phyloP scores from a whole-genome alignment of 495 filamentous ascomycete genomes.

The Neurospora sublineolata region DNA sequence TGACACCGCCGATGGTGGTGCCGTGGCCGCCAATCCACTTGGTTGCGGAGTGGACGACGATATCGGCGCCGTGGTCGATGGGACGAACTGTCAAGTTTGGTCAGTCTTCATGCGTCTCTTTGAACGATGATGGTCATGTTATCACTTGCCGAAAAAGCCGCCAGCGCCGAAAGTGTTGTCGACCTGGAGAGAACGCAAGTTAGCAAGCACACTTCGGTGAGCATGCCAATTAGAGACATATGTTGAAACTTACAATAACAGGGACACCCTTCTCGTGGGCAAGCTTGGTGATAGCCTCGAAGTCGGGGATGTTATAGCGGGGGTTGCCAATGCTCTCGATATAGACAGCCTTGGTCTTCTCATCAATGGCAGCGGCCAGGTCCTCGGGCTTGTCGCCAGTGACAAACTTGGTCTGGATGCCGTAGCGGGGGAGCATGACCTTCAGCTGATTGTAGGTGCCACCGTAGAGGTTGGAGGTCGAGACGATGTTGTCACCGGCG shows the following conservation, averaged over 20 bases:
- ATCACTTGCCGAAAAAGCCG: constrained; percentile 82
- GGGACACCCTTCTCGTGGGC: constrained; percentile 75
- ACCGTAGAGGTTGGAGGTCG: constrained; percentile 87
- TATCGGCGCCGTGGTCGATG: constrained; percentile 88
- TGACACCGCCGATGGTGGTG: constrained; percentile 83
- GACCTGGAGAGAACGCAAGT: constrained; percentile 34
- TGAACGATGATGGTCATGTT: too few relatives aligned
- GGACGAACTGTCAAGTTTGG: too few relatives aligned
- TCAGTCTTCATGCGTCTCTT: too few relatives aligned
- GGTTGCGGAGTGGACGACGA: constrained; percentile 89
- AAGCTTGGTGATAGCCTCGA: constrained; percentile 71
- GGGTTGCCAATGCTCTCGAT: constrained; percentile 95
- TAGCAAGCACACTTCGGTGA: background rate
- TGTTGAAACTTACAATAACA: constrained; percentile 52
- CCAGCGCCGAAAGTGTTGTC: constrained; percentile 98
- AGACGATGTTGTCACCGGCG: constrained; percentile 88
- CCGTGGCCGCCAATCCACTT: constrained; percentile 99
- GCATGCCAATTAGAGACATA: background rate
- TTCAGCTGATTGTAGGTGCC: constrained; percentile 99
- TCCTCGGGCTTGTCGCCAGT: constrained; percentile 72
- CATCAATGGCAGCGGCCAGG: constrained; percentile 79
- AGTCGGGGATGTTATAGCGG: constrained; percentile 84
- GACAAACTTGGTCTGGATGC: constrained; percentile 86
- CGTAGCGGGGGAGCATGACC: constrained; percentile 74
- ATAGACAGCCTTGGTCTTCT: constrained; percentile 93